Evolutionary conservation across 139 green algal species (phyloP).

Genomic region (Volvox africanus): DNA sequence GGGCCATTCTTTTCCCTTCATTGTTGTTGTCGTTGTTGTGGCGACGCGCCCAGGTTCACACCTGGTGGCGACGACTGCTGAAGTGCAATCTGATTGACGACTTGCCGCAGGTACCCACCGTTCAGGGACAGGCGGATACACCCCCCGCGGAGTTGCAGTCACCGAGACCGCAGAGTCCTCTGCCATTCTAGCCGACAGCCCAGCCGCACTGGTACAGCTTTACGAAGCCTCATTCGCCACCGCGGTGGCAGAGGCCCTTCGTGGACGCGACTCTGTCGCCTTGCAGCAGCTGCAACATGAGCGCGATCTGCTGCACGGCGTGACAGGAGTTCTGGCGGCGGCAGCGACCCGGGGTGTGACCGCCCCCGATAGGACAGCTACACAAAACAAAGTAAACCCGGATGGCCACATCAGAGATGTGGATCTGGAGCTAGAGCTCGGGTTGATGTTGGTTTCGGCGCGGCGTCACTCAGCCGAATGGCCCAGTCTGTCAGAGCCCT

Average conservation of each 20-base stretch:
- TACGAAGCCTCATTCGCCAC: not conserved
- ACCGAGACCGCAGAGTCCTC: not conserved
- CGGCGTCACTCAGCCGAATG: slow-evolving; percentile 39
- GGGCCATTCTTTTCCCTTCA: not conserved
- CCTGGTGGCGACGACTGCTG: not conserved
- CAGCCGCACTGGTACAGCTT: not conserved
- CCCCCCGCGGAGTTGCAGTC: not conserved
- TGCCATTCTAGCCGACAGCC: not conserved
- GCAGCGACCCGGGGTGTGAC: not conserved
- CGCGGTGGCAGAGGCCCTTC: slow-evolving; percentile 37
- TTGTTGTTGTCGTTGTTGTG: not conserved
- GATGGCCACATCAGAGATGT: not conserved
- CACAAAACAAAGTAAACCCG: not conserved
- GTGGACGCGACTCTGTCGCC: not conserved
- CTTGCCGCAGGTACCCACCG: not conserved
- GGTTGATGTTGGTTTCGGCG: slow-evolving; percentile 19
- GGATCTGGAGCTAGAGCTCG: not conserved
- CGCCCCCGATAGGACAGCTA: not conserved
- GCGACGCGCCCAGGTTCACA: not conserved
- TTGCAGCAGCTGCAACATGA: slow-evolving; percentile 50
- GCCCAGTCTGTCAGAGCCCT: slow-evolving; percentile 33
- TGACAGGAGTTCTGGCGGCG: slow-evolving; percentile 14
- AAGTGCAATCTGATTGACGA: too few species aligned
- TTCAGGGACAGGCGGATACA: not conserved
- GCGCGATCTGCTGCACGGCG: slow-evolving; percentile 40